Evolutionary conservation across 192 early-diverging fungal genomes (phyloP).

Genomic region (Backusella psychrophila): DNA sequence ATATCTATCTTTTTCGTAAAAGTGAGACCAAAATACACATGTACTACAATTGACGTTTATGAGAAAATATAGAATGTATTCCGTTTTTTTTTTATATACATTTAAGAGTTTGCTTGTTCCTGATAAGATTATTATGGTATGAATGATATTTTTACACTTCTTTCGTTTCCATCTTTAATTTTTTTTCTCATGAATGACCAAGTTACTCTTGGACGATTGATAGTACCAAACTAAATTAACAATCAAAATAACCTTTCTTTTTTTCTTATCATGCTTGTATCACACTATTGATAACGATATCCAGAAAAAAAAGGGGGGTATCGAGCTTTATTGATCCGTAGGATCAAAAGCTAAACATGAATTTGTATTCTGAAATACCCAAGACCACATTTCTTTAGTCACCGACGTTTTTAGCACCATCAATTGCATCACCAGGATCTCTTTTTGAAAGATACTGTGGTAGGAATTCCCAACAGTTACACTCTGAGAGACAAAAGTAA

Average conservation of each 20-base stretch:
- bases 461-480: no score
- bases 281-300: neutral
- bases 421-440: no score
- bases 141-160: neutral
- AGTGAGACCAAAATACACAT: neutral
- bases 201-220: neutral
- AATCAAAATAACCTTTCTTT: neutral
- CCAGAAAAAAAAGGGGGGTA: neutral
- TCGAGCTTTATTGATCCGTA: neutral
- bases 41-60: neutral
- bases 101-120: no score
- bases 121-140: neutral
- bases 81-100: neutral
- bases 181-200: neutral
- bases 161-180: neutral
- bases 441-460: no score
- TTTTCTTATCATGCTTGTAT: neutral
- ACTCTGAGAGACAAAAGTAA: no score
- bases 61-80: neutral
- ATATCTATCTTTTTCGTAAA: neutral
- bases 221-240: no score
- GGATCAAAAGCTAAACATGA: conserved; percentile 12
- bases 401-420: no score
- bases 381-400: no score
- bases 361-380: no score